Evolutionary conservation across 352 stramenopile species (phyloP).

Genomic region (Paralagenidium karlingii): DNA sequence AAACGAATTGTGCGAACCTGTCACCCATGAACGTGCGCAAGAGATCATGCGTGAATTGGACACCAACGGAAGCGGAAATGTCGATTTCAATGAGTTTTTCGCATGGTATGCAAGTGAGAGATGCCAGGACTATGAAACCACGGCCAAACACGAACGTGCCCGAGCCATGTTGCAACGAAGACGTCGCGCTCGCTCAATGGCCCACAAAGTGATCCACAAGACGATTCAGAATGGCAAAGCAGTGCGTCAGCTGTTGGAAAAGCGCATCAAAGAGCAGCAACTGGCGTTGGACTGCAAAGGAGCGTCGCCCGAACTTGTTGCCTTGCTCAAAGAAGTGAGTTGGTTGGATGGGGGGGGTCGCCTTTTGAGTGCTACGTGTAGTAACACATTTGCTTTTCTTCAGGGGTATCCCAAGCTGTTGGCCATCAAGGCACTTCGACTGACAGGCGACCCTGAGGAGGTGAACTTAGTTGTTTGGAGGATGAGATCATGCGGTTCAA

Average conservation of each 20-base stretch:
- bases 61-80: slow-evolving; percentile 19
- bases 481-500: no score
- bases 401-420: slow-evolving; percentile 18
- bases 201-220: slow-evolving; percentile 6
- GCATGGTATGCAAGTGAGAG: slow-evolving; percentile 31
- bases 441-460: no score
- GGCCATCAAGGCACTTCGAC: slow-evolving; percentile 18
- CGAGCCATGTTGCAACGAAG: slow-evolving; percentile 16
- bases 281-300: slow-evolving; percentile 15
- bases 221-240: slow-evolving; percentile 5
- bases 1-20: slow-evolving; percentile 24
- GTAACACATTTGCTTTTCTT: no score
- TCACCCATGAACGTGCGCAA: slow-evolving; percentile 11
- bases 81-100: slow-evolving; percentile 39
- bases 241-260: slow-evolving; percentile 11
- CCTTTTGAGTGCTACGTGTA: no score
- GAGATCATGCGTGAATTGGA: slow-evolving; percentile 24
- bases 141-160: slow-evolving; percentile 16
- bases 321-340: slow-evolving; percentile 22
- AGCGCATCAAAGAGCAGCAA: slow-evolving; percentile 12
- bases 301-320: slow-evolving; percentile 16
- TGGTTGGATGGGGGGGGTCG: no score
- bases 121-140: slow-evolving; percentile 26
- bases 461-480: no score
- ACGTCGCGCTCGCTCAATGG: slow-evolving; percentile 12